phyloP scores from a whole-genome alignment of 148 eudicot species.

The Polygonum maritimum region DNA sequence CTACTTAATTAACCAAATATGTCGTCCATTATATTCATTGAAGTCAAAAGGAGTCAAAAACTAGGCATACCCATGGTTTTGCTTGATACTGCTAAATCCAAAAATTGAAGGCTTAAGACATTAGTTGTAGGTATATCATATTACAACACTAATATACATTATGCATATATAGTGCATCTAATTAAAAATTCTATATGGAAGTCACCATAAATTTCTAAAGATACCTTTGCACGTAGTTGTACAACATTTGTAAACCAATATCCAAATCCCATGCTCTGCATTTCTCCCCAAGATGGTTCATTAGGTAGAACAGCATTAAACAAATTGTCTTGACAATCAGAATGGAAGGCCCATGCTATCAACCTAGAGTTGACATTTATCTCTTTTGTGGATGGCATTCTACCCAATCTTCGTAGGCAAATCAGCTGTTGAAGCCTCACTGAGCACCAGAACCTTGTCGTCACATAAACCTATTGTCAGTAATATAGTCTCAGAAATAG shows the following conservation, averaged over 20 bases:
- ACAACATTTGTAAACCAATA: conserved; percentile 79
- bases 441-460: conserved; percentile 80
- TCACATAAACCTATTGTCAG: neutral
- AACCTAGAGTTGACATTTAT: conserved; percentile 48
- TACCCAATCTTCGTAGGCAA: conserved; percentile 36
- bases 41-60: neutral
- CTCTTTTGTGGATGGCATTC: conserved; percentile 46
- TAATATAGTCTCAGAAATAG: conserved; percentile 1
- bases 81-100: neutral
- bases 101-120: neutral
- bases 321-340: conserved; percentile 91
- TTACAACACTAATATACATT: neutral
- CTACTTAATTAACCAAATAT: neutral
- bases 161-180: neutral
- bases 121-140: neutral
- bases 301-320: conserved; percentile 47
- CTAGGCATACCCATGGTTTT: neutral
- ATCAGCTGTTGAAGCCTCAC: conserved; percentile 71
- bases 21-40: neutral
- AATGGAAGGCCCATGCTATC: conserved; percentile 91
- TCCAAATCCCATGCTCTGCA: conserved; percentile 79
- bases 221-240: conserved; percentile 79
- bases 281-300: conserved; percentile 90
- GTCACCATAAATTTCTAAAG: neutral
- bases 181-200: neutral